phyloP scores from a whole-genome alignment of 441 rosid genomes.

The Populus hybrid region DNA sequence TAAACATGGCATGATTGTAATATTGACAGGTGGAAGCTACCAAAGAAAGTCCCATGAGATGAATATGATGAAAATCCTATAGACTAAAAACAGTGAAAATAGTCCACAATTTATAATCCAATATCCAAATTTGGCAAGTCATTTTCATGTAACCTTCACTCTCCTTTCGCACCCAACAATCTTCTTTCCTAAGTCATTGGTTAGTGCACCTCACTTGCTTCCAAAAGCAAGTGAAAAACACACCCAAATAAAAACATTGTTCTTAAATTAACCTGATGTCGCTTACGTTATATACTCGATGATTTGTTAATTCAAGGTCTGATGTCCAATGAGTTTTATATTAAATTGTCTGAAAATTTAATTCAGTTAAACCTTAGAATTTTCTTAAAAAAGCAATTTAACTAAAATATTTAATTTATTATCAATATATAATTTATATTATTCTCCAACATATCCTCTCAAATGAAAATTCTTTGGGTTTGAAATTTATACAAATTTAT shows the following conservation, averaged over 20 bases:
- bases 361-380: no score
- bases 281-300: no score
- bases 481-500: no score
- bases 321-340: no score
- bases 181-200: neutral
- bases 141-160: neutral
- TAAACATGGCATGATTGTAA: neutral
- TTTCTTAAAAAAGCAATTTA: no score
- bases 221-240: neutral
- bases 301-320: no score
- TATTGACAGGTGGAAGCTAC: neutral
- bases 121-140: slow-evolving; percentile 3
- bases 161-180: neutral
- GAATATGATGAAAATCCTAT: neutral
- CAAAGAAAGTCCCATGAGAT: neutral
- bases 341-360: no score
- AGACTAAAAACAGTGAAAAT: neutral
- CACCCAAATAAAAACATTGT: neutral
- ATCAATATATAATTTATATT: no score
- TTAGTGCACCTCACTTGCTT: slow-evolving; percentile 3
- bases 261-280: no score
- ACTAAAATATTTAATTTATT: no score
- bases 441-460: no score
- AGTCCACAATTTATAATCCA: neutral
- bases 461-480: no score